These are phyloP conservation scores for Rhizoclosmatium sp. DNA, from an alignment of 192 early-diverging fungal genomes.

Conservation along the genomic window DNA sequence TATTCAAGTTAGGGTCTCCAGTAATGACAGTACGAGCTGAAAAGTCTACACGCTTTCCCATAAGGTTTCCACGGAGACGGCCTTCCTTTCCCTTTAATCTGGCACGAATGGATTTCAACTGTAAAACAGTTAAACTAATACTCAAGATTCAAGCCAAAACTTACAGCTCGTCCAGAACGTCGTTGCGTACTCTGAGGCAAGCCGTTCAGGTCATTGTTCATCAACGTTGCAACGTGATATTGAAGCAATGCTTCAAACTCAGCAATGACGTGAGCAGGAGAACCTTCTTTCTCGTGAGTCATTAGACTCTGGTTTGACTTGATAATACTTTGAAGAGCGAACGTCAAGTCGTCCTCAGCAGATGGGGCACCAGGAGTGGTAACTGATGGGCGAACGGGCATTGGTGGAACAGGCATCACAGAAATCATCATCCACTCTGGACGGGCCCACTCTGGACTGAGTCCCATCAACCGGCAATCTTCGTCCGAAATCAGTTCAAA, in stretches of 20 bases:
- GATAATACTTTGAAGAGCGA: constrained; percentile 91
- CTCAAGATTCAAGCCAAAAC: constrained; percentile 10
- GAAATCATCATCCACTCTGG: constrained; percentile 99
- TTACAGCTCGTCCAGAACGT: constrained; percentile 85
- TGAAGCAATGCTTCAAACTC: constrained; percentile 90
- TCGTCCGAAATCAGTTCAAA: constrained; percentile 87
- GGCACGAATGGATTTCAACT: constrained; percentile 92
- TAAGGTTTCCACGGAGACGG: constrained; percentile 97
- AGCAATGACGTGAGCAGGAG: constrained; percentile 84
- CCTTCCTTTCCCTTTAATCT: constrained; percentile 99
- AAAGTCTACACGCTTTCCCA: constrained; percentile 99
- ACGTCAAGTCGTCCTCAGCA: constrained; percentile 97
- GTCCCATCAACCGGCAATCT: constrained; percentile 85
- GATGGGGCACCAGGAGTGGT: constrained; percentile 86
- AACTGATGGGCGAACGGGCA: constrained; percentile 95
- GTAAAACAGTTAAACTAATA: background rate
- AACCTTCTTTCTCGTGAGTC: constrained; percentile 83
- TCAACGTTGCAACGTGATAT: constrained; percentile 96
- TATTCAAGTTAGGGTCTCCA: constrained; percentile 96
- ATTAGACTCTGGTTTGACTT: constrained; percentile 89
- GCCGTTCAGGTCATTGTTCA: constrained; percentile 96
- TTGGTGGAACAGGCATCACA: constrained; percentile 93
- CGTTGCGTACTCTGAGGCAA: constrained; percentile 91
- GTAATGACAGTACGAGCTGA: constrained; percentile 99
- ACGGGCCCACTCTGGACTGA: constrained; percentile 88